Evolutionary conservation across 148 eudicot genomes (phyloP).

Genomic region (Rheum nobile): DNA sequence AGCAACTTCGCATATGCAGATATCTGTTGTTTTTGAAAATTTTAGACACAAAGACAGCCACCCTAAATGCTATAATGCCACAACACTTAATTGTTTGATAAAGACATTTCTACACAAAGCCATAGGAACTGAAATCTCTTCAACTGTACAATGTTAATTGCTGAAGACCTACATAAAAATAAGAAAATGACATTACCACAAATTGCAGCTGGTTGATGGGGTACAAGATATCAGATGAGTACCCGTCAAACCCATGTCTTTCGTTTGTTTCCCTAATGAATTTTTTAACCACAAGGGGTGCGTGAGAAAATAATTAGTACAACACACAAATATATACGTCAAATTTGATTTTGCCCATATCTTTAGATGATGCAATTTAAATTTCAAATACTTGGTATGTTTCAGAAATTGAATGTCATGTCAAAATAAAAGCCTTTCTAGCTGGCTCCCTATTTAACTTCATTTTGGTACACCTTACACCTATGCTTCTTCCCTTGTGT

Average conservation of each 20-base stretch:
- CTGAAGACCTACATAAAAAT: not conserved
- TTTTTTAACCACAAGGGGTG: too few relatives aligned
- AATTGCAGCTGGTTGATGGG: slow-evolving; percentile 2
- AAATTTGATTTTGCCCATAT: not conserved
- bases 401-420: not conserved
- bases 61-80: too few relatives aligned
- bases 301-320: too few relatives aligned
- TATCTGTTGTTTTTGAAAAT: too few relatives aligned
- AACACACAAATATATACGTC: slow-evolving; percentile 1
- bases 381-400: too few relatives aligned
- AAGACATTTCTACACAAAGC: too few relatives aligned
- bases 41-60: too few relatives aligned
- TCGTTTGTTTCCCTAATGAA: too few relatives aligned
- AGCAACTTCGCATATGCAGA: not conserved
- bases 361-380: not conserved
- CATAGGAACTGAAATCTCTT: too few relatives aligned
- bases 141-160: too few relatives aligned
- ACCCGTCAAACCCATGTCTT: too few relatives aligned
- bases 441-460: not conserved
- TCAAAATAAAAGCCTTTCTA: not conserved
- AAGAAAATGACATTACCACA: not conserved
- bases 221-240: not conserved
- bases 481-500: not conserved
- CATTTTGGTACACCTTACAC: not conserved
- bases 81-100: too few relatives aligned